A percentile compares a stretch with the other conserved stretches of the same genome.
Conservation (phyloP, 441 rosid genomes). For the Populus hybrid region DNA sequence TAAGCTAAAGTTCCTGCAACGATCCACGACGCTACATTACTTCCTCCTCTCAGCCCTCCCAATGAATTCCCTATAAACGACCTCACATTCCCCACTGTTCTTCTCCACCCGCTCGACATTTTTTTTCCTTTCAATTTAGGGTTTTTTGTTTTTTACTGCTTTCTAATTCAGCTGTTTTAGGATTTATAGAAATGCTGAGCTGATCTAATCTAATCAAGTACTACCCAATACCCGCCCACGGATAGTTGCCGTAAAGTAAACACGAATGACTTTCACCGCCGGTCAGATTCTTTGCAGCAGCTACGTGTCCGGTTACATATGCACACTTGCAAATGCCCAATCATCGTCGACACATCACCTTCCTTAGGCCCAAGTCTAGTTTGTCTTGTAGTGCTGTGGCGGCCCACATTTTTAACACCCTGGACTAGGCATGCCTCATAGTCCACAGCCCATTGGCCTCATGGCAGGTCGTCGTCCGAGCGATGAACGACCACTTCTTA, state of each 20-base stretch:
- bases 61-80: constrained; percentile 62
- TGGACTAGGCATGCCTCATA: not conserved
- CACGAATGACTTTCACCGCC: not conserved
- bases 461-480: not conserved
- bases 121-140: not conserved
- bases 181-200: not conserved
- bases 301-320: not conserved
- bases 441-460: not conserved
- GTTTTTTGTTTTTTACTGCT: not conserved
- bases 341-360: no score
- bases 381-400: not conserved
- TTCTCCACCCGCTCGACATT: constrained; percentile 64
- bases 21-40: constrained; percentile 75
- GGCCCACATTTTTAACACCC: not conserved
- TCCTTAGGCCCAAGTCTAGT: not conserved
- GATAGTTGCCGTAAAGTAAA: not conserved
- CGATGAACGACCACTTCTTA: not conserved
- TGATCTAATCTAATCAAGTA: not conserved
- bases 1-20: constrained; percentile 90
- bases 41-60: constrained; percentile 81
- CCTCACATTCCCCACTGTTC: constrained; percentile 60
- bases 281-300: not conserved
- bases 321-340: not conserved
- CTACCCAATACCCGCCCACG: not conserved
- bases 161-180: not conserved